Evolutionary conservation across 129 eudicot genomes (phyloP), one percentile per base, ranked within the genome.

Genomic region (Chrysanthemum makinoi): DNA sequence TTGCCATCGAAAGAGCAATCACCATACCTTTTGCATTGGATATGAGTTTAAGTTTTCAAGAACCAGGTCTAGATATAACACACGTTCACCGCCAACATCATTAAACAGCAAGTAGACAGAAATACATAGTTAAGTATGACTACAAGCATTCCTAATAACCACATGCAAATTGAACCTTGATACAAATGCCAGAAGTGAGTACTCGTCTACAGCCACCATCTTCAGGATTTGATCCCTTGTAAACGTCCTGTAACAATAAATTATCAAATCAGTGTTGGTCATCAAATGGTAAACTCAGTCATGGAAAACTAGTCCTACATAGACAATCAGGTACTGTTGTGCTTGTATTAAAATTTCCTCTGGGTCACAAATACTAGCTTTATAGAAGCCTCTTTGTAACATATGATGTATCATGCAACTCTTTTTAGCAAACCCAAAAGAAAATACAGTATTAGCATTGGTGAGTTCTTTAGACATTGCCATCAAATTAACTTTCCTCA

Each of bases 131-230:
- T 74, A 75, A 56, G 67, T 53, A 10, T 47, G 49, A 62, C 78
- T 62, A 73, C 62, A 67, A 58, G 20, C 74, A 63, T 35, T 60
- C 70, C 76, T 69, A 51, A n/a, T 10, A 68, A 76, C 69, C 69
- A 59, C 75, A 58, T 68, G 58, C 60, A 66, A 66, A 13, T 44
- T 24, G 20, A 66, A 77, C 72, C 70, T 54, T 55, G 2, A 43
- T 66, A 55, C 76, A 62, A 22, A 28, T 15, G 53, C 44, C 54
- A 18, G 9, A 16, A 19, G 61, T 18, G 43, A 39, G 53, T 53
- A 54, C 62, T 69, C 69, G 28, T 76, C 75, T 60, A 59, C 69
- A 60, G 53, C 55, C 71, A 72, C 62, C 78, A 73, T 50, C 69
- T 63, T 74, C 78, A 74, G 68, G 7, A 10, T 74, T 64, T 55